These are phyloP conservation scores for Plasmodium fragile DNA, from an alignment of 169 alveolate species.

Conservation along the genomic window DNA sequence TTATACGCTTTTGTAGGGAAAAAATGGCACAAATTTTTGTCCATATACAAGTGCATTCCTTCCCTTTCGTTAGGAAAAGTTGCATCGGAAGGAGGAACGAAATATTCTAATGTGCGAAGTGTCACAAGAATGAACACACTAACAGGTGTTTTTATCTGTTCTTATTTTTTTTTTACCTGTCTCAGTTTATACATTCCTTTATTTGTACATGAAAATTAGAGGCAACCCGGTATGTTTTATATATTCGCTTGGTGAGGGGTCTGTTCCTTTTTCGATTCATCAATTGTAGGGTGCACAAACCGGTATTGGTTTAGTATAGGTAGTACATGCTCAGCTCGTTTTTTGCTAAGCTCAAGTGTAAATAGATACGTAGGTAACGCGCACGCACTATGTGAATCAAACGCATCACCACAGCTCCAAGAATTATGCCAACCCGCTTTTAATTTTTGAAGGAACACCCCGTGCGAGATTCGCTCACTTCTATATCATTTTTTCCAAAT, in stretches of 20 bases:
- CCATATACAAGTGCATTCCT: neutral
- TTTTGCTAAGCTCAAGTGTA: neutral
- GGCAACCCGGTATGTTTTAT: neutral
- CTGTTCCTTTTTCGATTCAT: neutral
- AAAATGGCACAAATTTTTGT: neutral
- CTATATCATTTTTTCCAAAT: neutral
- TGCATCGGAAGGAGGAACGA: neutral
- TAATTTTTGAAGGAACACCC: neutral
- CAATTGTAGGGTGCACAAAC: neutral
- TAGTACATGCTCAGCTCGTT: neutral
- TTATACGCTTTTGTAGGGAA: neutral
- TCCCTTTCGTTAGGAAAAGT: neutral
- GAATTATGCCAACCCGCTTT: neutral
- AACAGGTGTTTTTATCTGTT: neutral
- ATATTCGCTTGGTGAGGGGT: neutral
- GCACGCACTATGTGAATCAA: neutral
- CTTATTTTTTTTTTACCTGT: neutral
- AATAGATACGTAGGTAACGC: neutral
- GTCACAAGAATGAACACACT: neutral
- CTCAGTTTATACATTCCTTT: neutral
- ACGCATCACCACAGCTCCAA: neutral
- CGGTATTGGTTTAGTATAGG: neutral
- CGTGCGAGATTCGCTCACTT: neutral
- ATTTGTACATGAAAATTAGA: neutral
- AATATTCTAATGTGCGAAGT: neutral